Conservation (phyloP, 441 rosid species). For the Aleurites moluccanus region DNA sequence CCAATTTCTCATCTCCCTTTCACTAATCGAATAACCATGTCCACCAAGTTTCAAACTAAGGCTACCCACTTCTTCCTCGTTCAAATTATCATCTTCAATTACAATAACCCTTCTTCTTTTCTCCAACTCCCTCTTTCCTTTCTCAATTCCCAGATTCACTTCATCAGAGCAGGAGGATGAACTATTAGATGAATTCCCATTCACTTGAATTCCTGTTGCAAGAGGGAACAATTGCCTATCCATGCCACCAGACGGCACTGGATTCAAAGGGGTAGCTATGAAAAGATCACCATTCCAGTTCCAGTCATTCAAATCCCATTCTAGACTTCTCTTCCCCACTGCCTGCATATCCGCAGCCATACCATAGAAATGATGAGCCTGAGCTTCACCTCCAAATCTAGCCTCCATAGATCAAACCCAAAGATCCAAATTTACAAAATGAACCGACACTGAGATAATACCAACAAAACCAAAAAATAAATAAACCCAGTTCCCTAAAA, state of each 20-base stretch:
- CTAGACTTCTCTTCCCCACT: conserved; percentile 62
- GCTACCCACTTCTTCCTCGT: conserved; percentile 44
- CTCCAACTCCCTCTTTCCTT: conserved; percentile 62
- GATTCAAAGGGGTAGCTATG: conserved; percentile 65
- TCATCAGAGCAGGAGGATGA: conserved; percentile 87
- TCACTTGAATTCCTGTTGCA: conserved; percentile 31
- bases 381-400: conserved; percentile 62
- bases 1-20: conserved; percentile 46
- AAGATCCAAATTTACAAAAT: conserved; percentile 26
- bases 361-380: conserved; percentile 49
- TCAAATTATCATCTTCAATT: conserved; percentile 48
- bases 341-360: conserved; percentile 47
- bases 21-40: conserved; percentile 44
- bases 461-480: conserved; percentile 6
- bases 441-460: conserved; percentile 18
- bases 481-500: conserved; percentile 24
- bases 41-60: conserved; percentile 74
- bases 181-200: conserved; percentile 68
- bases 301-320: conserved; percentile 97
- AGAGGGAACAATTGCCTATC: conserved; percentile 64
- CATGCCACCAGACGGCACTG: conserved; percentile 36
- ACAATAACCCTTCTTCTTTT: conserved; percentile 73
- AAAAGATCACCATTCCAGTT: conserved; percentile 98
- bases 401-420: conserved; percentile 61
- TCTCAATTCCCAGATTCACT: conserved; percentile 48